Evolutionary conservation across 1,139 yeast species (phyloP).

Genomic region (Debaryomyces coudertii): DNA sequence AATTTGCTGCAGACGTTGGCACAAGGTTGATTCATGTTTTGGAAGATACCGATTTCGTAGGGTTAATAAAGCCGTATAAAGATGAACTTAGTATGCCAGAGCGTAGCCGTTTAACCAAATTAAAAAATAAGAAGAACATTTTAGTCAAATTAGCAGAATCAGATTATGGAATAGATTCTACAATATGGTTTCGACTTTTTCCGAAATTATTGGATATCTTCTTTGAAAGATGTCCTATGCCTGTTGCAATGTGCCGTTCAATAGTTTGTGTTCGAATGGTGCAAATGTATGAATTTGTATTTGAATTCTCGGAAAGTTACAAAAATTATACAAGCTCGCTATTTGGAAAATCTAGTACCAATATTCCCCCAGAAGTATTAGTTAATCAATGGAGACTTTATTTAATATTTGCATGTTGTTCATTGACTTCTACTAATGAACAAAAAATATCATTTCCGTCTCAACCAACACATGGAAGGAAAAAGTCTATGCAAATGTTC

Average conservation of each 20-base stretch:
- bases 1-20: constrained; percentile 79
- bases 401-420: constrained; percentile 88
- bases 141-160: constrained; percentile 80
- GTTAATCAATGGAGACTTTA: constrained; percentile 89
- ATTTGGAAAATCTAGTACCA: constrained; percentile 32
- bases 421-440: constrained; percentile 86
- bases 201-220: constrained; percentile 75
- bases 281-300: constrained; percentile 82
- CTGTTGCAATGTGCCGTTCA: constrained; percentile 92
- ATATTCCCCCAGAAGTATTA: constrained; percentile 66
- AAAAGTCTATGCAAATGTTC: constrained; percentile 74
- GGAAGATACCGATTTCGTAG: constrained; percentile 69
- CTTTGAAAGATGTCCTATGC: constrained; percentile 85
- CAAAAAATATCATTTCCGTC: constrained; percentile 71
- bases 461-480: constrained; percentile 64
- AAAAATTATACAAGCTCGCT: constrained; percentile 45
- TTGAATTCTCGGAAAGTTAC: constrained; percentile 60
- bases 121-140: constrained; percentile 65
- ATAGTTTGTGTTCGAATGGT: constrained; percentile 87
- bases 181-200: constrained; percentile 88
- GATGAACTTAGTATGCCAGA: constrained; percentile 82
- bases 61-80: constrained; percentile 61
- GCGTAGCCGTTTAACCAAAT: constrained; percentile 65
- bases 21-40: constrained; percentile 77
- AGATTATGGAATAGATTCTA: constrained; percentile 92